These are phyloP conservation scores for Scedosporium apiospermum DNA, from an alignment of 2,329 filamentous ascomycete species.

Conservation along the genomic window DNA sequence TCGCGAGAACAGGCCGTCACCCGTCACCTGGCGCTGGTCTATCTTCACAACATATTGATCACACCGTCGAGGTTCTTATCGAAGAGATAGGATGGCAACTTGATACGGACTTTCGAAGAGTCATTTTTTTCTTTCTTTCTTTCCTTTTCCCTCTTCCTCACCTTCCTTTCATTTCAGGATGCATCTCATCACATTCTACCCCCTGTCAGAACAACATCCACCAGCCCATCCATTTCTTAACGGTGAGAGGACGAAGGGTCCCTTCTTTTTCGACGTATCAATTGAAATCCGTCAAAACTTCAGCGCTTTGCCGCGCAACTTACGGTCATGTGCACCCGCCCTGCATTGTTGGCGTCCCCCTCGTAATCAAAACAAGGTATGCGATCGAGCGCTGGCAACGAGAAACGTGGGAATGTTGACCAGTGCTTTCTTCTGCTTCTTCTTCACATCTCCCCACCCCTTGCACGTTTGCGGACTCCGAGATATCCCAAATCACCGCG, in stretches of 20 bases:
- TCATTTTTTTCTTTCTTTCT: not conserved
- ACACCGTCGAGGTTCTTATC: not conserved
- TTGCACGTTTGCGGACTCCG: not conserved
- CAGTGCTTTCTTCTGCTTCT: not conserved
- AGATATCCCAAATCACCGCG: not conserved
- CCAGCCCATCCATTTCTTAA: no score
- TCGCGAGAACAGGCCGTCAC: not conserved
- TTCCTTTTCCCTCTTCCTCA: not conserved
- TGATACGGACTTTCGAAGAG: not conserved
- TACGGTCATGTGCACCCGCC: not conserved
- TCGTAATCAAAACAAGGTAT: not conserved
- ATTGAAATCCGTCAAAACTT: no score
- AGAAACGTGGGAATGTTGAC: not conserved
- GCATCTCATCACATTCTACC: not conserved
- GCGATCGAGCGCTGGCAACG: not conserved
- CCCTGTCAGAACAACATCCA: not conserved
- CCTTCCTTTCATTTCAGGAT: not conserved
- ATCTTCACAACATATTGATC: not conserved
- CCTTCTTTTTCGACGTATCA: no score
- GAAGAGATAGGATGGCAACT: not conserved
- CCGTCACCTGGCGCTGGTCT: not conserved
- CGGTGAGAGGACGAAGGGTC: no score
- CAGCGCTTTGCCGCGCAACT: not conserved
- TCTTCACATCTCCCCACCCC: not conserved
- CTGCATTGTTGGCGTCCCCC: not conserved